A percentile compares a stretch with the other conserved stretches of the same genome.
Evolutionary conservation across 2,329 filamentous ascomycete species (phyloP).

Genomic region (Fusarium musae): DNA sequence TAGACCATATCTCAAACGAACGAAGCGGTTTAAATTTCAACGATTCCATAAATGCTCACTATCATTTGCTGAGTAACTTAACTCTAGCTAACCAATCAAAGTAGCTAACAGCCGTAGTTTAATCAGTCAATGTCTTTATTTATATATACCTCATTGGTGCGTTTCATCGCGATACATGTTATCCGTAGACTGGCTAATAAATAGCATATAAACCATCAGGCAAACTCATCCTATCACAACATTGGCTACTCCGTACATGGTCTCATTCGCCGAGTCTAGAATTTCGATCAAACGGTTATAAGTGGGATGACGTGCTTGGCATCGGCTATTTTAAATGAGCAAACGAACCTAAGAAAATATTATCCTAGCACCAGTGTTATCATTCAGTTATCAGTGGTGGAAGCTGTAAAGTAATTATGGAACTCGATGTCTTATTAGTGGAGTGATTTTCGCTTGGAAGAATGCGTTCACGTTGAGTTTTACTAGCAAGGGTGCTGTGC

Average conservation of each 20-base stretch:
- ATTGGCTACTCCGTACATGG: not conserved
- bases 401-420: not conserved
- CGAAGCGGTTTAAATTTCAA: too few relatives aligned
- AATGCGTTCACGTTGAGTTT: not conserved
- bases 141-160: fast-evolving
- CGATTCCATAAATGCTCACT: too few relatives aligned
- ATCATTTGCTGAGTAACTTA: too few relatives aligned
- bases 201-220: fast-evolving
- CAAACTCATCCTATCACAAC: not conserved
- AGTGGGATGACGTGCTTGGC: not conserved
- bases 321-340: not conserved
- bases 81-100: too few relatives aligned
- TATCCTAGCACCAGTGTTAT: not conserved
- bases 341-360: not conserved
- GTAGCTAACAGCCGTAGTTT: too few relatives aligned
- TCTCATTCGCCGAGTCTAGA: not conserved
- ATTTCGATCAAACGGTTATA: not conserved
- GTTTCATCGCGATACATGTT: fast-evolving
- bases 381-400: not conserved
- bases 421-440: fast-evolving
- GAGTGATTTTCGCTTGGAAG: not conserved
- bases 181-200: fast-evolving
- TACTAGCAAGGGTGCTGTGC: not conserved
- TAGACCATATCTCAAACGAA: too few relatives aligned
- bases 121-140: not conserved